Evolutionary conservation across 2,329 filamentous ascomycete species (phyloP).

Genomic region (Thelonectria discophora): DNA sequence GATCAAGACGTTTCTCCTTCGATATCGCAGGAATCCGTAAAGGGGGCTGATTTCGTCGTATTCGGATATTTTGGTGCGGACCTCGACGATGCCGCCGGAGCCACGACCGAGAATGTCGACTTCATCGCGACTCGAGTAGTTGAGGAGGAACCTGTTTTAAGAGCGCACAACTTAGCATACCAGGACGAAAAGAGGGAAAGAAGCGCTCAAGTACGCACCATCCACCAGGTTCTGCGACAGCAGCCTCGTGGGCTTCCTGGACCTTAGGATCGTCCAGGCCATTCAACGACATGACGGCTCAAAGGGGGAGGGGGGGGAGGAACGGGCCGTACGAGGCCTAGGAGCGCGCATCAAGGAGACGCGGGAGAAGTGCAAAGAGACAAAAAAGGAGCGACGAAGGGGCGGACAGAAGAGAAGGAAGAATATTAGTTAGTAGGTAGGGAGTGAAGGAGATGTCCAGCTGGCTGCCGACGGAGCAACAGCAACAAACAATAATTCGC

Average conservation of each 20-base stretch:
- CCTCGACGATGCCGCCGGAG: conserved; percentile 83
- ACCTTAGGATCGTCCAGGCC: conserved; percentile 85
- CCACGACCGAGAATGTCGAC: conserved; percentile 81
- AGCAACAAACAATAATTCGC: neutral
- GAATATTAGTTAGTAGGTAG: neutral
- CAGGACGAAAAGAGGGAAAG: neutral
- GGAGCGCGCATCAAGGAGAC: neutral
- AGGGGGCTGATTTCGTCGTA: conserved; percentile 88
- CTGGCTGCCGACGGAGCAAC: conserved; percentile 23
- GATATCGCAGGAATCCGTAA: conserved; percentile 90
- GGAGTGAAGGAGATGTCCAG: neutral
- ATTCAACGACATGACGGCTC: conserved; percentile 85
- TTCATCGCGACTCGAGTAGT: conserved; percentile 89
- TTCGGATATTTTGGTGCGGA: conserved; percentile 77
- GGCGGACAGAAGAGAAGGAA: neutral
- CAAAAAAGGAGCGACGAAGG: conserved; percentile 16
- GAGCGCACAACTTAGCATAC: conserved; percentile 32
- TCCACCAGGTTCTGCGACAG: conserved; percentile 85
- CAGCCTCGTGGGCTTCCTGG: conserved; percentile 84
- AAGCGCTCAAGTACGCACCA: conserved; percentile 70
- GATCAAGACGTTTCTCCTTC: conserved; percentile 87
- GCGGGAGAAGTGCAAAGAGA: neutral
- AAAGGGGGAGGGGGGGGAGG: neutral
- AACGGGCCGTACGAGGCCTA: conserved; percentile 10
- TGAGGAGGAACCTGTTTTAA: conserved; percentile 83